Evolutionary conservation across 495 filamentous ascomycete genomes (phyloP).

Genomic region (Penicillium fimorum): DNA sequence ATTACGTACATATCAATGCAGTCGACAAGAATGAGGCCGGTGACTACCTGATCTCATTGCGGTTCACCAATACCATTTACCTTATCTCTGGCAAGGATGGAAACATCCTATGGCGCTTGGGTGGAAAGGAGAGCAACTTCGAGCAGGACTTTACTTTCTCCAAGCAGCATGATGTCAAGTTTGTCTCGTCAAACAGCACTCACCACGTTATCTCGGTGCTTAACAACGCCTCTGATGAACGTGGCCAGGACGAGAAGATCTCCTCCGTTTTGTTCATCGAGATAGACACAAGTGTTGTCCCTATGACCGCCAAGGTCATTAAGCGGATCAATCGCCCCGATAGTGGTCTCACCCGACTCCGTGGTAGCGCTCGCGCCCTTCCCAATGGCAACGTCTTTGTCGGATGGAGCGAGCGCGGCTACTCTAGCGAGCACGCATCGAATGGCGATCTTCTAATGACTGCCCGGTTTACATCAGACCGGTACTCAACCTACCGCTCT

Average conservation of each 20-base stretch:
- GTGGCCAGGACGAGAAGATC: constrained; percentile 35
- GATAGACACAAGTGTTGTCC: constrained; percentile 44
- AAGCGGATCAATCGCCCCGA: constrained; percentile 48
- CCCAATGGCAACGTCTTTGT: constrained; percentile 55
- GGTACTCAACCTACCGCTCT: constrained; percentile 43
- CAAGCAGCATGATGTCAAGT: constrained; percentile 61
- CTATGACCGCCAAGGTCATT: constrained; percentile 46
- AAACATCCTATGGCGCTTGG: constrained; percentile 57
- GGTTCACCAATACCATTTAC: constrained; percentile 56
- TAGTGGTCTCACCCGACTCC: constrained; percentile 52
- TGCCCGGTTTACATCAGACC: constrained; percentile 34
- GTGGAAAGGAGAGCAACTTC: constrained; percentile 48
- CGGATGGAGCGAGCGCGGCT: constrained; percentile 58
- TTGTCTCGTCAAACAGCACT: constrained; percentile 50
- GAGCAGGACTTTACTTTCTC: constrained; percentile 52
- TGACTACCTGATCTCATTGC: constrained; percentile 58
- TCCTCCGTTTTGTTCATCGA: constrained; percentile 55
- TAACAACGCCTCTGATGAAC: constrained; percentile 54
- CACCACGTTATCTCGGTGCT: constrained; percentile 51
- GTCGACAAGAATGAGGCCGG: constrained; percentile 47
- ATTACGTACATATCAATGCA: constrained; percentile 44
- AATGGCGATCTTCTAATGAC: constrained; percentile 54
- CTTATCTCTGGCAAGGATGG: constrained; percentile 57
- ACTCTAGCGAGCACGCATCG: constrained; percentile 54
- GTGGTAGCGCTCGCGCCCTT: constrained; percentile 57